Percentiles rank a stretch among this genome's conserved stretches.
Conservation (phyloP, 345 rosid species). For the Camelina neglecta region DNA sequence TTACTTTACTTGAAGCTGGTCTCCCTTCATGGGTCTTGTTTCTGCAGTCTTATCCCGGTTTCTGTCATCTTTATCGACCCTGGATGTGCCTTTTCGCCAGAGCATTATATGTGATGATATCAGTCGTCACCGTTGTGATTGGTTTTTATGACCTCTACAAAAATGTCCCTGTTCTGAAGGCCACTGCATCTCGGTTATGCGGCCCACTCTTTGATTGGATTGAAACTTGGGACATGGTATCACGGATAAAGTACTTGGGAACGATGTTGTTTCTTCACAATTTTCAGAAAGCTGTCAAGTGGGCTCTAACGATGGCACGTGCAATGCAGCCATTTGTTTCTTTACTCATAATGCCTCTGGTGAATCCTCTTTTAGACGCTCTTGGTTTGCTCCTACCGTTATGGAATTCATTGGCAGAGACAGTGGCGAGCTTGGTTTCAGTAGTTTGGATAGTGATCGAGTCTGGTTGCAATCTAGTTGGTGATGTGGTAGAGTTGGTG, state of each 20-base stretch:
- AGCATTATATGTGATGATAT: constrained; percentile 78
- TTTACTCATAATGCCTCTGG: constrained; percentile 62
- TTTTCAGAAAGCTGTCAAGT: constrained; percentile 79
- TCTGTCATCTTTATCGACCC: constrained; percentile 90
- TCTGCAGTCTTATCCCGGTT: constrained; percentile 95
- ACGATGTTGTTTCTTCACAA: constrained; percentile 97
- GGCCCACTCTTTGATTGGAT: constrained; percentile 96
- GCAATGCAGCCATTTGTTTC: constrained; percentile 67
- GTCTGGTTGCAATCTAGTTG: constrained; percentile 54
- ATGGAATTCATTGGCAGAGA: constrained; percentile 62
- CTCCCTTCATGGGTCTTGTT: constrained; percentile 99
- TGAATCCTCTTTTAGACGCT: constrained; percentile 55
- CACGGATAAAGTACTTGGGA: constrained; percentile 94
- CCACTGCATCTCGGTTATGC: constrained; percentile 79
- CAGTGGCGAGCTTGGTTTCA: constrained; percentile 57
- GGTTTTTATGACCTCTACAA: constrained; percentile 97
- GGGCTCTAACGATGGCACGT: constrained; percentile 60
- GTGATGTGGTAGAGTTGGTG: constrained; percentile 57
- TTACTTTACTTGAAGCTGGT: constrained; percentile 92
- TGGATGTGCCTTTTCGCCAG: constrained; percentile 99
- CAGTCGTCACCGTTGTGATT: constrained; percentile 77
- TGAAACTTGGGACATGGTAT: constrained; percentile 97
- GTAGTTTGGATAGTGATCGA: constrained; percentile 54
- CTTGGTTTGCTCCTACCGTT: constrained; percentile 62
- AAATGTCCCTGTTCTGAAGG: constrained; percentile 96